These are phyloP conservation scores for Aurantiochytrium sp. DNA, from an alignment of 108 stramenopile species.

Conservation along the genomic window DNA sequence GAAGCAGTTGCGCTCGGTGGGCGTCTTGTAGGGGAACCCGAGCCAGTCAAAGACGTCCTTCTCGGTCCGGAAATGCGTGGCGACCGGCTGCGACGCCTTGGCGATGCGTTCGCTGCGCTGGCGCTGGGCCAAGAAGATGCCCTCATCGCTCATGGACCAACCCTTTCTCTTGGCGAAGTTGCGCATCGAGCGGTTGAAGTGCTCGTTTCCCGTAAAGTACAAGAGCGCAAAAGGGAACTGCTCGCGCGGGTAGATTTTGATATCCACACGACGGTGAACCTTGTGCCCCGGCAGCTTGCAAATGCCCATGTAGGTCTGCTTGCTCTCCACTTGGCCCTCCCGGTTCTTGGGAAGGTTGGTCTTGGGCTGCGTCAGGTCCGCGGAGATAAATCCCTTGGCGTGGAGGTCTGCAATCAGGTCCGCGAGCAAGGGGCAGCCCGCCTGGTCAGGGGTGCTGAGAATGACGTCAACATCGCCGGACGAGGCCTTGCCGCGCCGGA, in stretches of 20 bases:
- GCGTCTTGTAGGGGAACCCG: constrained; percentile 33
- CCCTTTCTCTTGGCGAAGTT: constrained; percentile 47
- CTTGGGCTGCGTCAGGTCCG: background rate
- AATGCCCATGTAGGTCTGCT: constrained; percentile 20
- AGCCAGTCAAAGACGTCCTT: constrained; percentile 28
- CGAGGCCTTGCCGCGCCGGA: background rate
- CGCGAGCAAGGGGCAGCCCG: background rate
- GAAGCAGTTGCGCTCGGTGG: constrained; percentile 25
- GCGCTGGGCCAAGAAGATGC: background rate
- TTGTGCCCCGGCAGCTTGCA: background rate
- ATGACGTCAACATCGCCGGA: constrained; percentile 20
- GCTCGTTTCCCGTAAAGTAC: constrained; percentile 59
- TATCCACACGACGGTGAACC: constrained; percentile 37
- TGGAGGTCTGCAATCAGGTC: background rate
- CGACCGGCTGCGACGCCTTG: background rate
- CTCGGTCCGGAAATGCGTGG: background rate
- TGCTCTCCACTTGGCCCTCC: background rate
- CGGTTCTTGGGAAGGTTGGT: background rate
- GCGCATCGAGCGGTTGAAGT: constrained; percentile 61
- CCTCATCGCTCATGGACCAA: constrained; percentile 32
- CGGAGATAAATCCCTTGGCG: background rate
- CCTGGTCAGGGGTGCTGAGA: background rate
- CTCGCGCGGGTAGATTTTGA: constrained; percentile 45
- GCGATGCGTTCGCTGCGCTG: background rate
- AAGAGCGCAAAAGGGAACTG: constrained; percentile 48